Conservation (phyloP, 108 stramenopile species). For the Cyclostephanos invisitatus region DNA sequence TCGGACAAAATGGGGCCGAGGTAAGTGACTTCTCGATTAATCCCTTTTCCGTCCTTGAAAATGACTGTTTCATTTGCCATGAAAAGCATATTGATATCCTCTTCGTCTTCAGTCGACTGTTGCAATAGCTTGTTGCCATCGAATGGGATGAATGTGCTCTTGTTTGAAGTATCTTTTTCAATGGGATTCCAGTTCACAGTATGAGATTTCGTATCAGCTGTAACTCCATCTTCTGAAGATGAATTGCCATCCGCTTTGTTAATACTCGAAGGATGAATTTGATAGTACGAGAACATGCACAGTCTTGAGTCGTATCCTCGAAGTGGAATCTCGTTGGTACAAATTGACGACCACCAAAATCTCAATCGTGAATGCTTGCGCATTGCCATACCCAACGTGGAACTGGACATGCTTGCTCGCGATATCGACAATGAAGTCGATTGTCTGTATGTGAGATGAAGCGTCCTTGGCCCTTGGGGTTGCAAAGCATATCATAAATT, state of each 20-base stretch:
- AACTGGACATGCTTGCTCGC: neutral
- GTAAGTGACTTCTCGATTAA: neutral
- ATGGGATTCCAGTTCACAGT: neutral
- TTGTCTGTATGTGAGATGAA: neutral
- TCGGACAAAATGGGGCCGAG: neutral
- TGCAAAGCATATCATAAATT: neutral
- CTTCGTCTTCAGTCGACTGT: neutral
- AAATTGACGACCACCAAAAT: neutral
- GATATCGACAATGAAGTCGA: neutral
- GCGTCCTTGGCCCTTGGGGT: neutral
- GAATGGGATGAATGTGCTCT: neutral
- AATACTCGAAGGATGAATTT: neutral
- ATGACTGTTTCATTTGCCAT: neutral
- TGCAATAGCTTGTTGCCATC: neutral
- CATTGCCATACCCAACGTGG: neutral
- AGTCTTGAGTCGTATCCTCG: neutral
- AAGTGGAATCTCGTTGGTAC: neutral
- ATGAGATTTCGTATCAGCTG: neutral
- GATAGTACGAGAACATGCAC: neutral
- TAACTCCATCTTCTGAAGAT: neutral
- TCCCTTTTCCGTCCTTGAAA: neutral
- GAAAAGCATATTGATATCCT: conserved; percentile 1
- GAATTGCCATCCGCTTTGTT: neutral
- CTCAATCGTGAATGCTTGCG: neutral
- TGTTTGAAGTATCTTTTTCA: neutral